Base-by-base conservation (phyloP, 2,329 filamentous ascomycete species). In the Sphaerulina musiva region DNA sequence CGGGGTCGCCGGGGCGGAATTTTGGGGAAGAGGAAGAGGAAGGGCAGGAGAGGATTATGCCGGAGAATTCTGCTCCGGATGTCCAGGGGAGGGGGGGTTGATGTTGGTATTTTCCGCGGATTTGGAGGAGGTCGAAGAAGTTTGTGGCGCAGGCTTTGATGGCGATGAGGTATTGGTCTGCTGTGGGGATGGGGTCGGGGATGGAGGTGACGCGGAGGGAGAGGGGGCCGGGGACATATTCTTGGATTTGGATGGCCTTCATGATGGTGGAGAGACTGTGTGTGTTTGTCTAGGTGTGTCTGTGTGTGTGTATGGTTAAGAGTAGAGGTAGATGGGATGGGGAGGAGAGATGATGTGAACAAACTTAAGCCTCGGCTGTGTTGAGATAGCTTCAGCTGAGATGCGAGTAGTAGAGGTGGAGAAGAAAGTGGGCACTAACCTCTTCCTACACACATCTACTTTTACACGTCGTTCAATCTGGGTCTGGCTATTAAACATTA, bases 41-140 rank as follows among this genome's bases (percentile, higher is more conserved):
- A 62, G 43, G 51, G 42, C 3, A 0, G 89, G 90, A 0, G 81
- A 91, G 70, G 61, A 97, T 77, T 4, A 83, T 78, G 60, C 92
- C 92, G 23, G 88, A 82, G 74, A 96, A 97, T 69, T 97, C 92
- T 66, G 82, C 81, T 57, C 92, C 92, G 0, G 89, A 83, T 47
- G 92, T 75, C 90, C 91, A 95, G 32, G 91, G 91, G 46, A 96
- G 84, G 0, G 86, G 83, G 0, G 90, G 90, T 66, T 96, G 91
- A 69, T 89, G 80, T 69, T 97, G 92, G 74, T 97, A 97, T 80
- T 95, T 95, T 53, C 92, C 92, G 67, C 89, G 86, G 67, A 96
- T 89, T 69, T 97, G 92, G 51, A 97, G 82, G 54, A 95, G 86
- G 70, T 97, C 92, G 76, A 96, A 97, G 80, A 97, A 97, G 75